Evolutionary conservation across 108 stramenopile species (phyloP).

Genomic region (Skeletonema tropicum): DNA sequence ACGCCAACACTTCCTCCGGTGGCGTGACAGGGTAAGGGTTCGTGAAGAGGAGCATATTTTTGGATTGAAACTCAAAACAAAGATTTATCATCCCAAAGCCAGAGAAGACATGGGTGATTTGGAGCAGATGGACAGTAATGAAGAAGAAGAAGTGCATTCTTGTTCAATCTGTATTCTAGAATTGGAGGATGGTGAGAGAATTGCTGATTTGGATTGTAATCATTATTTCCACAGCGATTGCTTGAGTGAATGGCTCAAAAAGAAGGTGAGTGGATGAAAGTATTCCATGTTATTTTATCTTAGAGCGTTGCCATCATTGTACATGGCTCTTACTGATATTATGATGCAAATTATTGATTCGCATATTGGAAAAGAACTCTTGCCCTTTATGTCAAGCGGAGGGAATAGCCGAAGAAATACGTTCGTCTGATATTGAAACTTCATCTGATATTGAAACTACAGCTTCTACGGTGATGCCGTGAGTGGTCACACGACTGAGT

Average conservation of each 20-base stretch:
- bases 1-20: background rate
- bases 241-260: constrained; percentile 17
- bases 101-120: background rate
- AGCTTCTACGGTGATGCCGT: background rate
- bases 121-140: background rate
- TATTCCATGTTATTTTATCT: background rate
- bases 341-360: background rate
- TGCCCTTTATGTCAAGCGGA: constrained; percentile 24
- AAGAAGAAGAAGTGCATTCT: background rate
- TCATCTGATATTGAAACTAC: constrained; percentile 1
- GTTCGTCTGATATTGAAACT: constrained; percentile 9
- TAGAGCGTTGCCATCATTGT: background rate
- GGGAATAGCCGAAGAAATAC: constrained; percentile 23
- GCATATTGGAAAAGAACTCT: constrained; percentile 7
- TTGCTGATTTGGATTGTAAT: constrained; percentile 17
- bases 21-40: constrained; percentile 3
- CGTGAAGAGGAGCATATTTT: constrained; percentile 6
- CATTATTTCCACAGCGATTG: constrained; percentile 18
- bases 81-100: background rate
- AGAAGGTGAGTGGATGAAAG: constrained; percentile 16
- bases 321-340: background rate
- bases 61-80: constrained; percentile 20
- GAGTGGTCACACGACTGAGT: background rate
- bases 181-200: constrained; percentile 11
- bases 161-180: constrained; percentile 23